phyloP scores from a whole-genome alignment of 2,329 filamentous ascomycete species.

The Aspergillus udagawae region DNA sequence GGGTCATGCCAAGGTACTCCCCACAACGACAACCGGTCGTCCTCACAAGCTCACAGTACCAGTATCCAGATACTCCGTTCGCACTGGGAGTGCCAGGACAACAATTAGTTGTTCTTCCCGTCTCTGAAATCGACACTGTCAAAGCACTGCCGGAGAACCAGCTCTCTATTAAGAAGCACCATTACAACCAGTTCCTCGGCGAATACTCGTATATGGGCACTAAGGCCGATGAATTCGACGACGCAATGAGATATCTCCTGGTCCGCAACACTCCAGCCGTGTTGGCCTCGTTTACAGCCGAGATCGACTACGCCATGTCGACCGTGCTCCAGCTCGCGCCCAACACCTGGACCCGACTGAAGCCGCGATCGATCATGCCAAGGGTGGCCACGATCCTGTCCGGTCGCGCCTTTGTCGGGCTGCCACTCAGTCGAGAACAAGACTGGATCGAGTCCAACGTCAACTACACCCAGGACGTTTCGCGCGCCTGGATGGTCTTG shows the following conservation, averaged over 20 bases:
- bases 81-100: background rate
- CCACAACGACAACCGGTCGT: background rate
- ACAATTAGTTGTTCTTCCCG: background rate
- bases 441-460: background rate
- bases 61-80: background rate
- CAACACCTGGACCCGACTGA: background rate
- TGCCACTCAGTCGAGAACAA: background rate
- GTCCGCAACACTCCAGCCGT: background rate
- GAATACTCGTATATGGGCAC: background rate
- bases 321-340: background rate
- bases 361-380: background rate
- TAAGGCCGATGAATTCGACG: background rate
- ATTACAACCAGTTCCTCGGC: background rate
- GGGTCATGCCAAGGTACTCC: background rate
- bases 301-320: background rate
- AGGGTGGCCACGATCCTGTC: background rate
- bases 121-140: background rate
- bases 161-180: background rate
- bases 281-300: background rate
- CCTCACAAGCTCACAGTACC: background rate
- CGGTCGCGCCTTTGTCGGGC: background rate
- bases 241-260: background rate
- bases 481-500: background rate
- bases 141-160: background rate
- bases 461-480: background rate